Base-by-base conservation (phyloP, 208 protist genomes). In the Leishmania martiniquensis region DNA sequence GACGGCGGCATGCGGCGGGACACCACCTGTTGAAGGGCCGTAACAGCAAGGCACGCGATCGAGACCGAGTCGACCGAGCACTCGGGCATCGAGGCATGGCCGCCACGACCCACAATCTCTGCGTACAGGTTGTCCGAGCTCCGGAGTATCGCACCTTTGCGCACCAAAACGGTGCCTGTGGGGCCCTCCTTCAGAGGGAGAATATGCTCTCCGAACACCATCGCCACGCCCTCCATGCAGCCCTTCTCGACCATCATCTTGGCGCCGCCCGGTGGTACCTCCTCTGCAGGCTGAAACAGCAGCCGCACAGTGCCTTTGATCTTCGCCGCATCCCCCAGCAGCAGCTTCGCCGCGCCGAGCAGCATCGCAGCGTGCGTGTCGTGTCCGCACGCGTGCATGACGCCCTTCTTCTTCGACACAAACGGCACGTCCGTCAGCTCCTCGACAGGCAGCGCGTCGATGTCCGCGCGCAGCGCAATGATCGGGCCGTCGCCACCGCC, bases 261-360 rank as follows among this genome's bases (percentile, higher is more conserved):
- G 49, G 87, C 87, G 62, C 90, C 90, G 75, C 90, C 85, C 7
- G 87, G 85, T 32, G 72, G 72, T 62, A 89, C 79, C 81, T 94
- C 90, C 84, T 94, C 90, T 10, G 90, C 90, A 71, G 85, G 90
- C 82, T 94, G 90, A 72, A 94, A 94, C 55, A 94, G 80, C 77
- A 94, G 89, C n/a, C 90, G 90, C 66, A 94, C 87, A 20, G 87
- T 89, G 72, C 90, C 90, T 20, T 83, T 70, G 78, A 93, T 87
- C 72, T 75, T 67, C 54, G 77, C 81, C 54, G 77, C 79, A 57
- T 89, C 78, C 67, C 83, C 80, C 57, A 84, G 79, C 54, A 91
- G 84, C 71, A 91, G 78, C 83, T 88, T 82, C 39, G 84, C 78
- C 37, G 89, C 87, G 37, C 85, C 86, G 54, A 91, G 79, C 73